Evolutionary conservation across 352 stramenopile genomes (phyloP).

Genomic region (Phytophthora tubulina): DNA sequence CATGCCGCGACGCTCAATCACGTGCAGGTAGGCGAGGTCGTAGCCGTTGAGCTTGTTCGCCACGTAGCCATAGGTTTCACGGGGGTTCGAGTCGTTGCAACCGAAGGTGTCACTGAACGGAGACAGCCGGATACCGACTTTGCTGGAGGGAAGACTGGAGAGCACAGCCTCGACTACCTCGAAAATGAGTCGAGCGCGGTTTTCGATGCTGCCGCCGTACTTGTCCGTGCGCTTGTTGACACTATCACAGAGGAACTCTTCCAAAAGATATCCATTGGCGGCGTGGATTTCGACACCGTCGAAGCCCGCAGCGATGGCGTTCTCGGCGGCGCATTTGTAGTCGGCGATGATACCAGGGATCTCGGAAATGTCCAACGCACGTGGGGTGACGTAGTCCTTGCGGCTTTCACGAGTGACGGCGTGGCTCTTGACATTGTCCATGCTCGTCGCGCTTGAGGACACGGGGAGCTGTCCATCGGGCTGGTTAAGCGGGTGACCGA

Average conservation of each 20-base stretch:
- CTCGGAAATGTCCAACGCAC: conserved; percentile 18
- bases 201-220: conserved; percentile 70
- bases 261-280: conserved; percentile 90
- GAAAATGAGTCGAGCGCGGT: conserved; percentile 34
- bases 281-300: conserved; percentile 92
- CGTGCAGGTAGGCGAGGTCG: conserved; percentile 59
- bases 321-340: conserved; percentile 60
- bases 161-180: conserved; percentile 63
- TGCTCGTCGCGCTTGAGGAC: conserved; percentile 48
- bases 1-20: conserved; percentile 59
- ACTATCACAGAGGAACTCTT: conserved; percentile 77
- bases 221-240: conserved; percentile 40
- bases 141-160: conserved; percentile 28
- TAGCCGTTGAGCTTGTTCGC: conserved; percentile 35
- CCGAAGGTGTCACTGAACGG: conserved; percentile 46
- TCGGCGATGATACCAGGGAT: conserved; percentile 37
- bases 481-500: conserved; percentile 70
- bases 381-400: conserved; percentile 27
- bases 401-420: conserved; percentile 45
- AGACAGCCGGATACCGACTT: conserved; percentile 30
- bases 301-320: conserved; percentile 62
- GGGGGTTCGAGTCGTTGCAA: conserved; percentile 43
- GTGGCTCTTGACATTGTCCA: conserved; percentile 79
- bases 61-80: conserved; percentile 53
- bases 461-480: conserved; percentile 56